Base-by-base conservation (phyloP, 2,329 filamentous ascomycete genomes). In the Coniochaeta hoffmannii region DNA sequence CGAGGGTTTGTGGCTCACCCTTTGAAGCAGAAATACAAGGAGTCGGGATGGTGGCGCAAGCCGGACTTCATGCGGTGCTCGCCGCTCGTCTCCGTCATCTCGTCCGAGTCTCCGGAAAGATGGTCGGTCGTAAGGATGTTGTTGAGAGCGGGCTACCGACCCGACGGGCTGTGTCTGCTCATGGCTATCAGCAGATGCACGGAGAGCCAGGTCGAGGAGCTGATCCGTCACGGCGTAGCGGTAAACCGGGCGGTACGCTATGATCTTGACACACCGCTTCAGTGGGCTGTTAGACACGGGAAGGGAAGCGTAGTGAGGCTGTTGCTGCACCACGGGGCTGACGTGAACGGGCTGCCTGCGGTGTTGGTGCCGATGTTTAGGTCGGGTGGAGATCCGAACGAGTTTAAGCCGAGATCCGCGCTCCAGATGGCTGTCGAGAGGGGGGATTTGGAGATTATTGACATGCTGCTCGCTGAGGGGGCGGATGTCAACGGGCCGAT, bases 281-380 rank as follows among this genome's bases (percentile, higher is more conserved):
- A 78, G 12, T 66, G 75, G 51, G 72, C 76, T 12, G 69, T 77
- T 5, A 74, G 75, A 8, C 68, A 77, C 6, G 60, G 76, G 17
- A 67, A 76, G 36, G 63, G 66, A 41, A 71, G 68, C 46, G 64
- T 71, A 7, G 76, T 78, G 36, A 2, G 55, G 0, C 65, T 68
- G 38, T 69, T 83, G 0, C 66, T 79, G 7, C 71, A 72, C 28
- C 76, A 76, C 31, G 74, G 76, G 6, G 57, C 61, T 41, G 65
- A 70, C 36, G 58, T 63, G 38, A 62, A 66, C 30, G 68, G 70
- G 30, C 80, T 77, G 3, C 78, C 78, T 4, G 81, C 81, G 58
- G 78, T 81, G 17, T 70, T 80, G 15, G 76, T 76, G 3, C 73
- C 74, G 6, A 67, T 74, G 49, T 73, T 78, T 56, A 76, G 6